Conservation (phyloP, 2,329 filamentous ascomycete genomes). For the Exophiala dermatitidis region DNA sequence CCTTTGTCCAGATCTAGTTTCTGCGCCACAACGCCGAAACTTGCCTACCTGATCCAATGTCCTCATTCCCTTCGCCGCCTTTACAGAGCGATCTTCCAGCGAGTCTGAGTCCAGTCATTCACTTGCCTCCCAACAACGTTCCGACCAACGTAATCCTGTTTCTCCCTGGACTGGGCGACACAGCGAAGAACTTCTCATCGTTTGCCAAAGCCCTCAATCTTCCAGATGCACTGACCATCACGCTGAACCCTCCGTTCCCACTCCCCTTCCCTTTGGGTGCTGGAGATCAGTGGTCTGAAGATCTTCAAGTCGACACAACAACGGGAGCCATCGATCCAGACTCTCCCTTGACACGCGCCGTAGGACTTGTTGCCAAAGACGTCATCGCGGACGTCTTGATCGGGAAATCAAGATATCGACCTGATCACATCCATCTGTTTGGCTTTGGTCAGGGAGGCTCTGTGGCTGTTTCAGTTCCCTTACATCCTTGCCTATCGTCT, state of each 20-base stretch:
- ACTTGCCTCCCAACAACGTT: conserved; percentile 38
- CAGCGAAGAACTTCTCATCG: conserved; percentile 57
- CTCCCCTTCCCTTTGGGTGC: conserved; percentile 60
- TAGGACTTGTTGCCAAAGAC: conserved; percentile 42
- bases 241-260: conserved; percentile 62
- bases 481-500: conserved; percentile 34
- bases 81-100: conserved; percentile 42
- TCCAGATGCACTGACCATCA: conserved; percentile 68
- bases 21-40: background rate
- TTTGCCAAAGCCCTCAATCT: conserved; percentile 64
- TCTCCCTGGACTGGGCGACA: conserved; percentile 79
- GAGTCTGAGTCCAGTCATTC: conserved; percentile 36
- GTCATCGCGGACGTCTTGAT: conserved; percentile 50
- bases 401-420: conserved; percentile 52
- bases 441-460: conserved; percentile 63
- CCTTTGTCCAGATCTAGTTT: background rate
- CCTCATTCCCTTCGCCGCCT: conserved; percentile 30
- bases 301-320: conserved; percentile 47
- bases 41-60: background rate
- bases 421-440: conserved; percentile 55
- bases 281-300: conserved; percentile 61
- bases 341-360: conserved; percentile 52
- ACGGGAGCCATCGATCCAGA: conserved; percentile 54
- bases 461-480: conserved; percentile 51
- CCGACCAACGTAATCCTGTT: conserved; percentile 58